These are phyloP conservation scores for Phytophthora pisi DNA, from an alignment of 352 stramenopile genomes.

Conservation along the genomic window DNA sequence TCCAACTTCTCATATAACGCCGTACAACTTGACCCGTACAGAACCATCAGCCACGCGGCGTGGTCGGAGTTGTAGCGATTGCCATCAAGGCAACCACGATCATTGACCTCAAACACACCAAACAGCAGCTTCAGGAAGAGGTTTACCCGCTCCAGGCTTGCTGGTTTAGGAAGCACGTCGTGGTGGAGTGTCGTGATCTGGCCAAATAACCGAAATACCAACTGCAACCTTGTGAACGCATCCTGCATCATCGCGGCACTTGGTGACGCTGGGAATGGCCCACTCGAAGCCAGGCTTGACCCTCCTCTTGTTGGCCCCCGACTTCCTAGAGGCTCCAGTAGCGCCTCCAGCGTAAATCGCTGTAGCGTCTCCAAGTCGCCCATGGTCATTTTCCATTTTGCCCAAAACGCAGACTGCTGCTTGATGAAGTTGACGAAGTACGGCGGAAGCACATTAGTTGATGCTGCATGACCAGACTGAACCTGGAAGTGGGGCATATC, in stretches of 20 bases:
- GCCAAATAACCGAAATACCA: slow-evolving; percentile 61
- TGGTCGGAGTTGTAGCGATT: slow-evolving; percentile 42
- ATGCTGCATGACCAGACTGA: slow-evolving; percentile 47
- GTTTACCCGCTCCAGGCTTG: slow-evolving; percentile 55
- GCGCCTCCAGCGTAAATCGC: slow-evolving; percentile 58
- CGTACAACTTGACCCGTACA: slow-evolving; percentile 76
- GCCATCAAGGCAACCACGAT: slow-evolving; percentile 46
- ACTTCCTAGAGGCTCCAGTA: slow-evolving; percentile 58
- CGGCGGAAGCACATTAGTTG: slow-evolving; percentile 72
- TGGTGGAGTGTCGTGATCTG: slow-evolving; percentile 80
- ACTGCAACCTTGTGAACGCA: slow-evolving; percentile 71
- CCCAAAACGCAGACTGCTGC: slow-evolving; percentile 71
- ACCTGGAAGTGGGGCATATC: slow-evolving; percentile 78
- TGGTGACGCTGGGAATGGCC: slow-evolving; percentile 48
- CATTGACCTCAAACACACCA: slow-evolving; percentile 69
- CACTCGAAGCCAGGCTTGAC: background rate
- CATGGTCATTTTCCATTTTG: slow-evolving; percentile 73
- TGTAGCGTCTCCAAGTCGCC: slow-evolving; percentile 64
- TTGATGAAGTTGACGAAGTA: slow-evolving; percentile 91
- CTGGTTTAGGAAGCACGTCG: slow-evolving; percentile 44
- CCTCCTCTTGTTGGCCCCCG: slow-evolving; percentile 21
- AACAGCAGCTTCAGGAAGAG: slow-evolving; percentile 62
- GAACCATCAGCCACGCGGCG: slow-evolving; percentile 65
- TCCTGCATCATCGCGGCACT: slow-evolving; percentile 76
- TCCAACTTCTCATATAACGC: slow-evolving; percentile 85